Percentiles rank a stretch among this genome's conserved stretches.
Evolutionary conservation across 129 eudicot genomes (phyloP).

Genomic region (Centrapalus pauciflorus): DNA sequence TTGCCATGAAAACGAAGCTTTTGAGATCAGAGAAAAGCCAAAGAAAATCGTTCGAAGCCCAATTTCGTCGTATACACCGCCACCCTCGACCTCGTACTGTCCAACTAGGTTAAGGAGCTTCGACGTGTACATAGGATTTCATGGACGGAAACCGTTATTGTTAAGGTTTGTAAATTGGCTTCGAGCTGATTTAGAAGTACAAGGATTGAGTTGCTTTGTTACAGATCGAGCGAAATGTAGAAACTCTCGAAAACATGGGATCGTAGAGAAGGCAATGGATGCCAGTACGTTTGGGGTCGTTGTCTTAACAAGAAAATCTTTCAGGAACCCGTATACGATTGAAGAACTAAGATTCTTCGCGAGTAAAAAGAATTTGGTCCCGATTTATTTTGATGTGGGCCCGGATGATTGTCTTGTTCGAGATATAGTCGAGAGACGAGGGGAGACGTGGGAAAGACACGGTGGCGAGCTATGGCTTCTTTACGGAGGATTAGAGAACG

Average conservation of each 20-base stretch:
- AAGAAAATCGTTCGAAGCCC: slow-evolving; percentile 53
- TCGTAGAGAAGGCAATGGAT: slow-evolving; percentile 90
- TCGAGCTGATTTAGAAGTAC: slow-evolving; percentile 85
- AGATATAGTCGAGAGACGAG: slow-evolving; percentile 83
- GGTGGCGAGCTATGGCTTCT: slow-evolving; percentile 90
- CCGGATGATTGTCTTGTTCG: slow-evolving; percentile 90
- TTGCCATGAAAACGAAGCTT: slow-evolving; percentile 38
- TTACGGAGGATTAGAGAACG: slow-evolving; percentile 87
- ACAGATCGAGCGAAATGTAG: slow-evolving; percentile 75
- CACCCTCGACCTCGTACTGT: slow-evolving; percentile 53
- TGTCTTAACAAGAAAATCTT: slow-evolving; percentile 76
- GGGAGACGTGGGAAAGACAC: slow-evolving; percentile 82
- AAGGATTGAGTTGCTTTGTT: slow-evolving; percentile 90
- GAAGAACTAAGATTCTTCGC: slow-evolving; percentile 87
- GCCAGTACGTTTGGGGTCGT: slow-evolving; percentile 82
- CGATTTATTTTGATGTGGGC: slow-evolving; percentile 79
- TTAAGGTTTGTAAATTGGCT: slow-evolving; percentile 87
- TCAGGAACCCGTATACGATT: slow-evolving; percentile 78
- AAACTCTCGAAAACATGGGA: slow-evolving; percentile 60
- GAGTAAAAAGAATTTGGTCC: slow-evolving; percentile 87
- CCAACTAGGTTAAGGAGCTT: slow-evolving; percentile 76
- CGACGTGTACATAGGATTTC: slow-evolving; percentile 92
- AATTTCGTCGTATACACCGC: slow-evolving; percentile 43
- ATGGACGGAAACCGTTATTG: slow-evolving; percentile 79
- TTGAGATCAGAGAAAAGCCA: slow-evolving; percentile 39